Base-by-base conservation (phyloP, 257 asterid species). In the Gentiana straminea region DNA sequence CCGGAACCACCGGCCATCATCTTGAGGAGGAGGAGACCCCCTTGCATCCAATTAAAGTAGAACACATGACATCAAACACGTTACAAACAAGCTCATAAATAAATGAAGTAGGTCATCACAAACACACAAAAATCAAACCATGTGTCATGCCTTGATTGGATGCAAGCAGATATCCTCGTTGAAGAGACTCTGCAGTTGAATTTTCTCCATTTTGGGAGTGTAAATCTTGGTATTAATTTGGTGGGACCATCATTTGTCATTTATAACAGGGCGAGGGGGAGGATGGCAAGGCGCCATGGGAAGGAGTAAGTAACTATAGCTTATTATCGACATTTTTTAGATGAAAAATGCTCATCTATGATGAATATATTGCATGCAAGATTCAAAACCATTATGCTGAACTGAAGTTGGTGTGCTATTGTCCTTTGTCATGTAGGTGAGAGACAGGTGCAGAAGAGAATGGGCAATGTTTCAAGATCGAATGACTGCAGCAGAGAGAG, bases 281-380 rank as follows among this genome's bases (percentile, higher is more conserved):
- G 72, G 68, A 83, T 5, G 96, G 96, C 65, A 91, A 70, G 73
- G 94, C 94, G 38, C 89, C 98, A 41, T 84, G 96, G 98, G 95
- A 84, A 87, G 96, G 98, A 95, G 98, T 91, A 84, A 13, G 77
- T 41, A 10, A 3, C 46, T 41, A 5, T 41, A 10, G 46, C 46
- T 41, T 5, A 41, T 5, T 41, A 10, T 10, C 9, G 1, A 41
- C 7, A 41, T 41, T 24, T 24, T 15, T 24, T 24, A 24, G 24
- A 24, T 24, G 24, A 24, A 24, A 15, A 24, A 24, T 24, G 24
- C 24, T 24, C 24, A 24, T 24, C 24, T 24, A 24, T 24, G 1
- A 2, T 41, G 46, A 41, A 5, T 5, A 41, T 10, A 41, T 41
- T 24, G 9, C 8, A 33, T 52, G 6, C 7, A 34, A n/a, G 44